Conservation (phyloP, 208 protist species). For the Leptomonas seymouri region DNA sequence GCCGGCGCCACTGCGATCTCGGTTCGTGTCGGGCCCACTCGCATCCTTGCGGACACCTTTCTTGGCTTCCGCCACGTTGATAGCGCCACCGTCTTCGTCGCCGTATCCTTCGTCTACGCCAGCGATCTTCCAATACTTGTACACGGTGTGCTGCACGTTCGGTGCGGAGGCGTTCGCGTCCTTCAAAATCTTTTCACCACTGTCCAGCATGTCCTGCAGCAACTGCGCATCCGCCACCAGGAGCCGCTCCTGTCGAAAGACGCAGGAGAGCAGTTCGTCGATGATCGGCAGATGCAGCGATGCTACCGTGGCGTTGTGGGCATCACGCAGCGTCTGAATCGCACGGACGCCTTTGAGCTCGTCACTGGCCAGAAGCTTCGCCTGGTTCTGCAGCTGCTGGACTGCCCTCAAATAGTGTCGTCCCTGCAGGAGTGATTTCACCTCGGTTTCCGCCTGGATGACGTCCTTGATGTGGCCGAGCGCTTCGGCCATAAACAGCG, state of each 20-base stretch:
- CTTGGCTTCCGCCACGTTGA: neutral
- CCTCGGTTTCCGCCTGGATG: conserved; percentile 57
- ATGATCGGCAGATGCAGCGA: conserved; percentile 70
- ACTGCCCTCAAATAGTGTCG: conserved; percentile 76
- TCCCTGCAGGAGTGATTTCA: conserved; percentile 43
- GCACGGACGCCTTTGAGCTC: conserved; percentile 55
- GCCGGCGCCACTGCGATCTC: neutral
- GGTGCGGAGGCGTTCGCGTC: conserved; percentile 31
- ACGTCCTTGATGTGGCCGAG: conserved; percentile 58
- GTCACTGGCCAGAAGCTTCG: conserved; percentile 39
- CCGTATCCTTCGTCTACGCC: conserved; percentile 9
- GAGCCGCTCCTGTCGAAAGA: conserved; percentile 76
- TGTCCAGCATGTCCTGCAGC: conserved; percentile 60
- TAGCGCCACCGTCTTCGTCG: conserved; percentile 6
- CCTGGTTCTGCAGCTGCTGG: conserved; percentile 51
- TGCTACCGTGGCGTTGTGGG: conserved; percentile 47
- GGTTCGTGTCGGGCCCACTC: neutral
- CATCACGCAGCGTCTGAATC: conserved; percentile 58
- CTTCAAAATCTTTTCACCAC: conserved; percentile 28
- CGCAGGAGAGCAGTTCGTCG: conserved; percentile 73
- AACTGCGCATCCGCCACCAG: conserved; percentile 62
- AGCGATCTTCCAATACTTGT: conserved; percentile 44
- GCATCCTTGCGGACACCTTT: neutral
- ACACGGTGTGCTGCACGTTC: conserved; percentile 38
- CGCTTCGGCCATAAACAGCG: conserved; percentile 69